Percentiles rank a stretch among this genome's conserved stretches.
These are phyloP conservation scores for Paramyrothecium roridum DNA, from an alignment of 2,329 filamentous ascomycete species.

Conservation along the genomic window DNA sequence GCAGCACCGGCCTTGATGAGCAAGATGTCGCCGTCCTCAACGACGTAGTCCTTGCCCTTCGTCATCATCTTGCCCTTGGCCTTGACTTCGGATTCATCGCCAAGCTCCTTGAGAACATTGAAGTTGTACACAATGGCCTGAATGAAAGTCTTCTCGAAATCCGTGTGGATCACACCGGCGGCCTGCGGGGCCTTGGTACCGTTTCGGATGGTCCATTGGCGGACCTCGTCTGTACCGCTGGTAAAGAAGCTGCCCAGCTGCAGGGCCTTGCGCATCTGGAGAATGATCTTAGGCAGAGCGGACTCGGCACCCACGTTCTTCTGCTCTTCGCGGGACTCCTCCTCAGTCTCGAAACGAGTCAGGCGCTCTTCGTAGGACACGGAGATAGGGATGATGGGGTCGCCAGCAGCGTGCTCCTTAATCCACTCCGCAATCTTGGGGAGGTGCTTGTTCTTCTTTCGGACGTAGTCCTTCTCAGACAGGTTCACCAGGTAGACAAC, in stretches of 20 bases:
- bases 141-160: constrained; percentile 99
- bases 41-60: constrained; percentile 96
- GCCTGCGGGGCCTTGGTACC: constrained; percentile 97
- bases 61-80: constrained; percentile 96
- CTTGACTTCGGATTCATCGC: constrained; percentile 85
- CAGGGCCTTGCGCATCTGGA: constrained; percentile 88
- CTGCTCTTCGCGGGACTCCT: constrained; percentile 76
- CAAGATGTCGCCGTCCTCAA: constrained; percentile 78
- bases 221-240: constrained; percentile 89
- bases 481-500: constrained; percentile 97
- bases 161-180: constrained; percentile 95
- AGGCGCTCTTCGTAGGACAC: constrained; percentile 91
- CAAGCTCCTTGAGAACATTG: constrained; percentile 73
- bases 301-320: constrained; percentile 86
- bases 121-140: constrained; percentile 95
- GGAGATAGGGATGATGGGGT: constrained; percentile 91
- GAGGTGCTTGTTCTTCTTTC: constrained; percentile 99
- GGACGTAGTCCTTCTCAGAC: constrained; percentile 93
- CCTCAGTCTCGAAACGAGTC: constrained; percentile 74
- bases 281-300: constrained; percentile 85
- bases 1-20: constrained; percentile 89
- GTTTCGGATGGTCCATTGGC: constrained; percentile 96
- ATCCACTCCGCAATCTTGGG: constrained; percentile 93
- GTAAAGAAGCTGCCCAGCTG: constrained; percentile 97
- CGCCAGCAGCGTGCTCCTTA: constrained; percentile 82